These are phyloP conservation scores for Kingdonia uniflora DNA, from an alignment of 164 flowering plant species.

Conservation along the genomic window DNA sequence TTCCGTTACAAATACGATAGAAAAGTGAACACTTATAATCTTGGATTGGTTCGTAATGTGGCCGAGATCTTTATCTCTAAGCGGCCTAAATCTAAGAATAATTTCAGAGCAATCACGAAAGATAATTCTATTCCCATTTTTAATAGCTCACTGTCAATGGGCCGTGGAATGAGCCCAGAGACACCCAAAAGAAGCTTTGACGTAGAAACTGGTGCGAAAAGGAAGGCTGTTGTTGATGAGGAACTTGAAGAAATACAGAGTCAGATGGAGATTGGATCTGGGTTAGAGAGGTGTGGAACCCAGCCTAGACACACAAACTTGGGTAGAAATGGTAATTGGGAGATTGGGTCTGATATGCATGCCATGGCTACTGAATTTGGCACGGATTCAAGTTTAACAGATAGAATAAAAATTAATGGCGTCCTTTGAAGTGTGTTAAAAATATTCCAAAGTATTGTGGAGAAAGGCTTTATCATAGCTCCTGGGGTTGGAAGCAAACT, in stretches of 20 bases:
- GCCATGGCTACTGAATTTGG: slow-evolving; percentile 25
- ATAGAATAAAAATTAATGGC: slow-evolving; percentile 19
- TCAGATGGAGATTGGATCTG: slow-evolving; percentile 30
- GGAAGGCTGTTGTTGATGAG: slow-evolving; percentile 44
- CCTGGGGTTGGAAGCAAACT: neutral
- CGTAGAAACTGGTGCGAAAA: slow-evolving; percentile 41
- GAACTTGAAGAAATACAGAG: slow-evolving; percentile 53
- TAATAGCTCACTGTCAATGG: slow-evolving; percentile 13
- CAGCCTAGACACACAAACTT: slow-evolving; percentile 23
- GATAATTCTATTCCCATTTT: slow-evolving; percentile 15
- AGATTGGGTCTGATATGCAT: slow-evolving; percentile 33
- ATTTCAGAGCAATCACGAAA: slow-evolving; percentile 41
- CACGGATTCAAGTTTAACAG: slow-evolving; percentile 12
- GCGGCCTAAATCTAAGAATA: slow-evolving; percentile 44
- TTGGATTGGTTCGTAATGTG: slow-evolving; percentile 36
- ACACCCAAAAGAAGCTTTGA: slow-evolving; percentile 40
- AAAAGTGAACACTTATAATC: slow-evolving; percentile 55
- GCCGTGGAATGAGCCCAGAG: slow-evolving; percentile 32
- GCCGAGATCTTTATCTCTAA: slow-evolving; percentile 42
- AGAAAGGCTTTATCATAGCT: neutral
- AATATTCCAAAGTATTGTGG: neutral
- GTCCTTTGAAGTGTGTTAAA: slow-evolving; percentile 9
- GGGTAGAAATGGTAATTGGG: slow-evolving; percentile 38
- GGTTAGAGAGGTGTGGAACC: too few species aligned
- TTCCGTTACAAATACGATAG: slow-evolving; percentile 57